Base-by-base conservation (phyloP, 2,329 filamentous ascomycete genomes). In the Pseudocercospora fijiensis region DNA sequence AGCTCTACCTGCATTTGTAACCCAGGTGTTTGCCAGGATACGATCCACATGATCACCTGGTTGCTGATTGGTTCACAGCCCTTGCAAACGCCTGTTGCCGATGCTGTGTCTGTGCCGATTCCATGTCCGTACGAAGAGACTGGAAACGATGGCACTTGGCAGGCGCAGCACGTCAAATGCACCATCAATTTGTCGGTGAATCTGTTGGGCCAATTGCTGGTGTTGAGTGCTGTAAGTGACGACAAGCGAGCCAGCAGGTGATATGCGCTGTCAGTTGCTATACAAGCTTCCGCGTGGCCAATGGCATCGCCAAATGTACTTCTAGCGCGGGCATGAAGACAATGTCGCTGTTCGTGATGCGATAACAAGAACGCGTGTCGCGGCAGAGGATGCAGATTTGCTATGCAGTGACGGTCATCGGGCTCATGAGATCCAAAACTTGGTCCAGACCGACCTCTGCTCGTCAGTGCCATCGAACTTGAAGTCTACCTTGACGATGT, bases 401-500 rank as follows among this genome's bases (percentile, higher is more conserved):
- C 13, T 16, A 24, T 49, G 18, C 45, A 49, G 18, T 10, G 45
- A 11, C 20, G 16, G 45, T 10, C 6, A 11, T 49, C 51, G 20
- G 53, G 22, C 13, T 70, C 67, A 72, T 55, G 70, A 73, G 57
- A 86, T 80, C 92, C 92, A 97, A 73, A 91, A 93, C 70, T 84
- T 86, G 4, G 81, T 84, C 92, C 93, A 97, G 51, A 90, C 78
- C 37, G 80, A 79, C 72, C 87, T 88, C 68, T 92, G 87, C 33
- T 89, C 86, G 58, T 86, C 83, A 0, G 83, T 84, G 0, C 92
- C 92, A 57, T 57, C 27, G 58, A 70, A 68, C 7, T 41, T 47
- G 72, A 99, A 99, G 30, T 90, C 85, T 0, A 96, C 80, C 60
- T 86, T 85, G 0, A 85, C 81, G 37, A 99, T 85, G 69, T 97